Percentiles rank a stretch among this genome's conserved stretches.
phyloP scores from a whole-genome alignment of 345 rosid genomes.

The Eucalyptus erythrocorys region DNA sequence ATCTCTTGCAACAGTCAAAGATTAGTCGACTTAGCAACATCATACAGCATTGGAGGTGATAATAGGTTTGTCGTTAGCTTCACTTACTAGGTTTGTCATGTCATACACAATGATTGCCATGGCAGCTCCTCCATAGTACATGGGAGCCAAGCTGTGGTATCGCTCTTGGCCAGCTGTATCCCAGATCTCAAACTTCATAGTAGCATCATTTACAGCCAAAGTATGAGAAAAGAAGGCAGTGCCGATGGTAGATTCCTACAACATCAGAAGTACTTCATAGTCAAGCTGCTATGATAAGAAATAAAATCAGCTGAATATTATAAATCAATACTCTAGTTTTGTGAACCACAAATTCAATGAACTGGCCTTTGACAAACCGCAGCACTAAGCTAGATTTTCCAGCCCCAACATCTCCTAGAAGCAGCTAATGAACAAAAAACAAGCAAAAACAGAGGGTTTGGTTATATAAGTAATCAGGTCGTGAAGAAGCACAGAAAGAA shows the following conservation, averaged over 20 bases:
- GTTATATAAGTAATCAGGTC: neutral
- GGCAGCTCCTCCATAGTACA: conserved; percentile 97
- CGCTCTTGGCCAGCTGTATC: conserved; percentile 99
- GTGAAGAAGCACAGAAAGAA: neutral
- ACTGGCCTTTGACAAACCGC: conserved; percentile 86
- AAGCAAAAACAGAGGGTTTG: neutral
- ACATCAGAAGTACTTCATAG: too few relatives aligned
- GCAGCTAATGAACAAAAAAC: conserved; percentile 41
- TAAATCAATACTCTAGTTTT: neutral
- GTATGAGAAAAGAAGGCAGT: conserved; percentile 96
- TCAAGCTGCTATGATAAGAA: neutral
- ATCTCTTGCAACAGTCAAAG: neutral
- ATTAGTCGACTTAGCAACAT: neutral
- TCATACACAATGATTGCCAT: conserved; percentile 88
- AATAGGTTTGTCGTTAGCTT: neutral
- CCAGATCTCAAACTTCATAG: conserved; percentile 97
- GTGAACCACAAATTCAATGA: conserved; percentile 75
- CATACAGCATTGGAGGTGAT: too few relatives aligned
- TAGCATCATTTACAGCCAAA: conserved; percentile 74
- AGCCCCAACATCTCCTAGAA: conserved; percentile 92
- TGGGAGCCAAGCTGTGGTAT: conserved; percentile 96
- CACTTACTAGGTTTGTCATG: conserved; percentile 62
- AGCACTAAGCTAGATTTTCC: conserved; percentile 89
- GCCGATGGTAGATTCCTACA: conserved; percentile 97
- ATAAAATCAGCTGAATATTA: neutral